phyloP scores from a whole-genome alignment of 768 basidiomycete genomes.

The Serendipita vermifera region DNA sequence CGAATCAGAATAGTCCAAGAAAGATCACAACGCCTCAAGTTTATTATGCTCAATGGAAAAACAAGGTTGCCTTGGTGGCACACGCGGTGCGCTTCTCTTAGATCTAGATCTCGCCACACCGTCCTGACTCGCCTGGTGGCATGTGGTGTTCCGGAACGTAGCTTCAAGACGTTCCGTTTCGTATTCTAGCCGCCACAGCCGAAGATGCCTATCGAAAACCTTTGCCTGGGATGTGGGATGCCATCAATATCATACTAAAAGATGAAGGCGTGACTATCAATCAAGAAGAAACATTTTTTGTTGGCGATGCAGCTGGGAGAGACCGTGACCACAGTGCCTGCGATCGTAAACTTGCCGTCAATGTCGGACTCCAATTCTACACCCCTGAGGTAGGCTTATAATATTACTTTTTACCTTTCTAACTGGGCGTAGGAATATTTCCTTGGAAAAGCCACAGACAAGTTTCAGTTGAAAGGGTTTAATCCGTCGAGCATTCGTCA shows the following conservation, averaged over 20 bases:
- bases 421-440: no score
- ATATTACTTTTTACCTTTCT: no score
- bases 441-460: no score
- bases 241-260: constrained; percentile 48
- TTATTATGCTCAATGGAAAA: constrained; percentile 56
- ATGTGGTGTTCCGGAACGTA: no score
- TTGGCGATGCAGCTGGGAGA: constrained; percentile 85
- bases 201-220: constrained; percentile 76
- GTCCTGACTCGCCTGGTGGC: background rate
- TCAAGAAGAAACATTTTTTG: constrained; percentile 52
- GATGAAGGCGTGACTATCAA: constrained; percentile 54
- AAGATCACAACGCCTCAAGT: constrained; percentile 26
- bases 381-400: constrained; percentile 67
- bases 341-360: constrained; percentile 77
- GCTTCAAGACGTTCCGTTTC: constrained; percentile 65
- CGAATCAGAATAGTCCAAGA: constrained; percentile 57
- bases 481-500: no score
- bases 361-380: constrained; percentile 55
- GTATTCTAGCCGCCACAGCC: constrained; percentile 60
- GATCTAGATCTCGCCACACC: constrained; percentile 1
- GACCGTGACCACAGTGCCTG: constrained; percentile 58
- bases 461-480: no score
- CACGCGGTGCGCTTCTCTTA: constrained; percentile 24
- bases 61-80: constrained; percentile 59
- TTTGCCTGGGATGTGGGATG: constrained; percentile 75